Evolutionary conservation across 176 grass and related monocot species (phyloP).

Genomic region (Zea mays): DNA sequence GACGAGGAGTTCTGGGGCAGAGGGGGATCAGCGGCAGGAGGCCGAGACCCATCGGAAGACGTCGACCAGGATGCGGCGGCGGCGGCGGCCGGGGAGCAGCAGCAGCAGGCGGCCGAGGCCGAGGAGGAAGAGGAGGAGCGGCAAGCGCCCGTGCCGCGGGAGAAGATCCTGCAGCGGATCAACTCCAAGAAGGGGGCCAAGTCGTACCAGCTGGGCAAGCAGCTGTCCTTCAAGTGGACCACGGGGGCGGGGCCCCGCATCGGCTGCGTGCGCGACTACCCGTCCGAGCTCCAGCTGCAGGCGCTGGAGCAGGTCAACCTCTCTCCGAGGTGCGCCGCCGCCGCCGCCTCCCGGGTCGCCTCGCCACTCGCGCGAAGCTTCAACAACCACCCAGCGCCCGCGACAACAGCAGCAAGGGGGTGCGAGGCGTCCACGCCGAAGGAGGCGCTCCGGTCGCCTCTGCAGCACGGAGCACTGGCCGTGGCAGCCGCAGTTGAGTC

Average conservation of each 20-base stretch:
- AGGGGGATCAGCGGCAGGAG: conserved; percentile 11
- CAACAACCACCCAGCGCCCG: neutral
- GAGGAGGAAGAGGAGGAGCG: neutral
- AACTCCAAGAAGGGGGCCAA: conserved; percentile 85
- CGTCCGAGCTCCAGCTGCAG: conserved; percentile 70
- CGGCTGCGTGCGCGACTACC: conserved; percentile 86
- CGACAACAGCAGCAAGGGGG: neutral
- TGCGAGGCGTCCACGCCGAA: conserved; percentile 38
- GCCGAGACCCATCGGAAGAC: too few species aligned
- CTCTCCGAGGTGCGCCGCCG: conserved; percentile 47
- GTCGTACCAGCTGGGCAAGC: conserved; percentile 79
- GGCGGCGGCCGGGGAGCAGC: too few species aligned
- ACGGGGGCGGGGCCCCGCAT: conserved; percentile 77
- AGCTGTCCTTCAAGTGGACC: conserved; percentile 72
- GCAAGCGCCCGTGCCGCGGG: conserved; percentile 47
- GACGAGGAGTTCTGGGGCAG: conserved; percentile 60
- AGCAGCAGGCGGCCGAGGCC: neutral
- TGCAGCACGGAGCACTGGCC: conserved; percentile 24
- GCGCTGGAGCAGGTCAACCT: conserved; percentile 80
- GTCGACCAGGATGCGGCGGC: too few species aligned
- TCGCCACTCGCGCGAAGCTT: conserved; percentile 42
- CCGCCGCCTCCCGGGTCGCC: conserved; percentile 38
- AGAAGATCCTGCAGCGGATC: conserved; percentile 70
- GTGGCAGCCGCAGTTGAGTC: conserved; percentile 25
- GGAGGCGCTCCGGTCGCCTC: conserved; percentile 35